A percentile compares a stretch with the other conserved stretches of the same genome.
These are phyloP conservation scores for Saccharum spontaneum DNA, from an alignment of 176 grass and related monocot species.

Conservation along the genomic window DNA sequence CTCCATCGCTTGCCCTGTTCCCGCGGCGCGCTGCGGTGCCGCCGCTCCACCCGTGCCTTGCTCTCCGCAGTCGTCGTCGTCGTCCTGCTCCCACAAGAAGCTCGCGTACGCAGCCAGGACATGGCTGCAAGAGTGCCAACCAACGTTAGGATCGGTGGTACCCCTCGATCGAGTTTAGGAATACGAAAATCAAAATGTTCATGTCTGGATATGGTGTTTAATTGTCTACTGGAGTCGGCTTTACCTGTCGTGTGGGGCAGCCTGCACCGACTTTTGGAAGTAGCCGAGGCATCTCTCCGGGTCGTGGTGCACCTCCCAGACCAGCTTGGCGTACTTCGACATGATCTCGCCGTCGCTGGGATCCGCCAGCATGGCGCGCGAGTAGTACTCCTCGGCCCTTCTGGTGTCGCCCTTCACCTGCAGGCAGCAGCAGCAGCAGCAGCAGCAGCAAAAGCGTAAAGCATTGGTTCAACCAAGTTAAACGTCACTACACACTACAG, in stretches of 20 bases:
- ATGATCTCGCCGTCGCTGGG: constrained; percentile 83
- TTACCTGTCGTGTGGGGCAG: constrained; percentile 54
- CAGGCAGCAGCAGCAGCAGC: not conserved
- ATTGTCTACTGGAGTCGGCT: too few relatives aligned
- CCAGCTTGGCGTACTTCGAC: constrained; percentile 81
- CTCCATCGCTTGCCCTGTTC: not conserved
- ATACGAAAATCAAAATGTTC: not conserved
- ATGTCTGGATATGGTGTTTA: too few relatives aligned
- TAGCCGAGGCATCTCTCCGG: constrained; percentile 64
- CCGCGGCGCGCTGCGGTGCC: not conserved
- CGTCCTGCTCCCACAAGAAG: constrained; percentile 76
- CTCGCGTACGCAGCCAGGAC: constrained; percentile 81
- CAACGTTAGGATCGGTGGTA: not conserved
- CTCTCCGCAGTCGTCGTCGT: constrained; percentile 35
- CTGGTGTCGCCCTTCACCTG: constrained; percentile 61
- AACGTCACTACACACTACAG: not conserved
- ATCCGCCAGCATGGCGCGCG: constrained; percentile 79
- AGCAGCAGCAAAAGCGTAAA: too few relatives aligned
- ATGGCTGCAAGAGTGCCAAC: constrained; percentile 34
- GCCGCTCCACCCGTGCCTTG: not conserved
- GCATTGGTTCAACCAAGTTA: not conserved
- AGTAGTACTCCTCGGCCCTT: constrained; percentile 93
- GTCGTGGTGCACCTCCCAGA: constrained; percentile 74
- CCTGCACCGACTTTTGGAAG: constrained; percentile 72
- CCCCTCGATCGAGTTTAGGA: not conserved